Conservation (phyloP, 768 basidiomycete genomes). For the Lactarius sanguifluus region DNA sequence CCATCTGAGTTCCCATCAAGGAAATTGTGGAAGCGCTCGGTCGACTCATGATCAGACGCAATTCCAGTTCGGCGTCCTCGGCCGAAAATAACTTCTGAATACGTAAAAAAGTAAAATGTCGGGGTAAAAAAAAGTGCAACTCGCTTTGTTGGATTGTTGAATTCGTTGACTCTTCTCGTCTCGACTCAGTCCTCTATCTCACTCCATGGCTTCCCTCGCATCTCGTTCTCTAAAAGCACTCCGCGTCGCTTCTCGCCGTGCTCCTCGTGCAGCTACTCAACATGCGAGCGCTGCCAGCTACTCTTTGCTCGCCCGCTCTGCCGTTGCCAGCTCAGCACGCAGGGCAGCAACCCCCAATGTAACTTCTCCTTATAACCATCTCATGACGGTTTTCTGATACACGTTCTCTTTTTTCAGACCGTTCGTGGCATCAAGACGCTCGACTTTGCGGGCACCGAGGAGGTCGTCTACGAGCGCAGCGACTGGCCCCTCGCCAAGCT, state of each 20-base stretch:
- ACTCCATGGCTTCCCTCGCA: slow-evolving; percentile 59
- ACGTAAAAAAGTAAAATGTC: neutral
- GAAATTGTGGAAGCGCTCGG: neutral
- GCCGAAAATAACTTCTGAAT: too few species aligned
- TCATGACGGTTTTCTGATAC: slow-evolving; percentile 9
- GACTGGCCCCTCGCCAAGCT: slow-evolving; percentile 99
- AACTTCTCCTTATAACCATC: neutral
- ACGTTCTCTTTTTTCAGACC: slow-evolving; percentile 38
- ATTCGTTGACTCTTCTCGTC: neutral
- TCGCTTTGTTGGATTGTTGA: neutral
- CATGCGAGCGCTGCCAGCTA: slow-evolving; percentile 59
- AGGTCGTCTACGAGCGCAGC: slow-evolving; percentile 90
- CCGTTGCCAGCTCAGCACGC: slow-evolving; percentile 32
- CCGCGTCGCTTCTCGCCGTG: slow-evolving; percentile 65
- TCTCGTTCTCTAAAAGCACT: slow-evolving; percentile 65
- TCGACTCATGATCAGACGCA: too few species aligned
- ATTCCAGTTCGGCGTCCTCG: too few species aligned
- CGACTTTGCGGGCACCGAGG: slow-evolving; percentile 93
- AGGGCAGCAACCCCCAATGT: slow-evolving; percentile 16
- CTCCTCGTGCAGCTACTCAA: slow-evolving; percentile 47
- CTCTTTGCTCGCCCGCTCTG: slow-evolving; percentile 52
- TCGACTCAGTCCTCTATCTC: slow-evolving; percentile 6
- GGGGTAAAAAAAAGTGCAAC: neutral
- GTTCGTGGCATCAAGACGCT: slow-evolving; percentile 90
- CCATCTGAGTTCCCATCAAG: slow-evolving; percentile 1